Conservation (phyloP, 345 rosid species). For the Camelina laxa region DNA sequence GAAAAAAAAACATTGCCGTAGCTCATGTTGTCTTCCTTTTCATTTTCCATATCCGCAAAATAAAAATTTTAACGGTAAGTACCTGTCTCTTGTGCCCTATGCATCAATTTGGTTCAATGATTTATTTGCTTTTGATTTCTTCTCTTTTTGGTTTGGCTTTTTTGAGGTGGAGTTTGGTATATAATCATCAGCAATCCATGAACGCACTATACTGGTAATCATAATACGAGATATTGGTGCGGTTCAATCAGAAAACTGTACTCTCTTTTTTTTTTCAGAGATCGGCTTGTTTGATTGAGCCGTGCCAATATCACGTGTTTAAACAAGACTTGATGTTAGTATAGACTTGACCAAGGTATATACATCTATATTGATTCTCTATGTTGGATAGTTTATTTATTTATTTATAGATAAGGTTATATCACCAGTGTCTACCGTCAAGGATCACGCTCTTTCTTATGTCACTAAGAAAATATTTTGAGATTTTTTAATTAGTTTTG, state of each 20-base stretch:
- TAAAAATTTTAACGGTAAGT: constrained; percentile 14
- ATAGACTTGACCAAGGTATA: constrained; percentile 16
- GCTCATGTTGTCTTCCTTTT: constrained; percentile 29
- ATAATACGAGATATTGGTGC: constrained; percentile 74
- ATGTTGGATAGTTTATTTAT: not conserved
- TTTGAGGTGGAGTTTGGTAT: constrained; percentile 6
- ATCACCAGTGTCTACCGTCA: not conserved
- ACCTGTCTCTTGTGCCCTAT: not conserved
- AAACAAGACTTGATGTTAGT: not conserved
- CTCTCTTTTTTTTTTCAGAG: constrained; percentile 41
- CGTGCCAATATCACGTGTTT: constrained; percentile 94
- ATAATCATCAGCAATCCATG: not conserved
- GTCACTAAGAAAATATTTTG: not conserved
- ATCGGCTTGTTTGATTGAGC: constrained; percentile 81
- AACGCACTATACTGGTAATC: not conserved
- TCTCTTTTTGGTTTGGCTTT: not conserved
- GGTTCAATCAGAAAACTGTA: constrained; percentile 70
- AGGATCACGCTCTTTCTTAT: constrained; percentile 29
- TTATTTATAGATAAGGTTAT: constrained; percentile 15
- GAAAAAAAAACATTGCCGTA: constrained; percentile 7
- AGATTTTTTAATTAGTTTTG: not conserved
- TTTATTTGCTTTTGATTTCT: constrained; percentile 17
- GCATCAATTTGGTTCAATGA: constrained; percentile 5
- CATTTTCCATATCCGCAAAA: constrained; percentile 10
- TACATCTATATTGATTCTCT: not conserved